Base-by-base conservation (phyloP, 2,329 filamentous ascomycete genomes). In the Penicillium sp. region DNA sequence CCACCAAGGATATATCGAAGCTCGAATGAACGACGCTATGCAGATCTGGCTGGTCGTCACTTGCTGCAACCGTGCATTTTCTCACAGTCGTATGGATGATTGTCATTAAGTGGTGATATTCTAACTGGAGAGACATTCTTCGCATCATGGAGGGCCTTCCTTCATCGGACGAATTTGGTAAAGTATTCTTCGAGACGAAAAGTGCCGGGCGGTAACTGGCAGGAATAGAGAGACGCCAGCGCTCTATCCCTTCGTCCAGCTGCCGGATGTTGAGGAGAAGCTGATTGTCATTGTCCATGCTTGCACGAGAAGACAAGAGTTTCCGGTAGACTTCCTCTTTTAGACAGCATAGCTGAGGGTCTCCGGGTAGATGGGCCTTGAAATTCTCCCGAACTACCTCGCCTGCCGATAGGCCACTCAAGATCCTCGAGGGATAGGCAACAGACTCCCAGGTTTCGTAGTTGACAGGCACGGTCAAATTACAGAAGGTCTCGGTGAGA, bases 21-120 rank as follows among this genome's bases (percentile, higher is more conserved):
- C 64, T 67, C 22, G 64, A 67, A 60, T 67, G 64, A 25, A 62
- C 64, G 5, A 65, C 64, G 11, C 25, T 39, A 49, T 67, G 64
- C 15, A 65, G 59, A 48, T 62, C 63, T n/a, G 17, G 28, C 11
- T 28, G 41, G 4, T 28, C 57, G 38, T 60, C 60, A 22, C 39
- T 45, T 3, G 49, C 38, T 2, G 55, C 59, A 1, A 37, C 12
- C 0, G 57, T 65, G 38, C 64, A 67, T 59, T 50, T 65, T 45
- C 64, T 55, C 14, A 67, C 61, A 34, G 57, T 61, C n/a, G 64
- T 63, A 41, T 67, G 64, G 5, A 63, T 55, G 7, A 67, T 20
- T 0, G 59, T 65, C 55, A 67, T 57, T 0, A 67, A 48, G 15
- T 63, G 50, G 14, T 63, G 59, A 48, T 67, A 63, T 0, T 67